Evolutionary conservation across 164 flowering plant genomes (phyloP).

Genomic region (Dillenia suffruticosa): DNA sequence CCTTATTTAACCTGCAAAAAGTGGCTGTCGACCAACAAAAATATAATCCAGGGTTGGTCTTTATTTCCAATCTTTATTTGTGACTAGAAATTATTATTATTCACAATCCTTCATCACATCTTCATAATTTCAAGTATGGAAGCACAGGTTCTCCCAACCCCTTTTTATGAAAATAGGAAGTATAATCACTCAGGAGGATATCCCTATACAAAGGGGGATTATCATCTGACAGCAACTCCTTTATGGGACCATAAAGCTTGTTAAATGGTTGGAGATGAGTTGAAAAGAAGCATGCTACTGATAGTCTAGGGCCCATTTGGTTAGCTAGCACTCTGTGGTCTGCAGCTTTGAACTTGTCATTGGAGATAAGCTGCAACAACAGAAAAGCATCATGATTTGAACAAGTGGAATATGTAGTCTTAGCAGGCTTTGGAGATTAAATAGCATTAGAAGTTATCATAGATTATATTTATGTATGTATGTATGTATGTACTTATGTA

Average conservation of each 20-base stretch:
- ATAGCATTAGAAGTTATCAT: too few relatives aligned
- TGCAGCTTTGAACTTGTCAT: slow-evolving; percentile 1
- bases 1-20: too few relatives aligned
- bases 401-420: too few relatives aligned
- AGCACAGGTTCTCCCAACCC: background rate
- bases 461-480: too few relatives aligned
- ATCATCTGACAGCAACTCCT: slow-evolving; percentile 7
- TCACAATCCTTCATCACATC: too few relatives aligned
- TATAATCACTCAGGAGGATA: background rate
- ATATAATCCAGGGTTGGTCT: too few relatives aligned
- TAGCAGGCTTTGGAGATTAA: too few relatives aligned
- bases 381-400: background rate
- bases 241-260: slow-evolving; percentile 7
- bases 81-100: too few relatives aligned
- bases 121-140: too few relatives aligned
- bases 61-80: too few relatives aligned
- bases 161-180: background rate
- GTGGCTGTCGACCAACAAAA: too few relatives aligned
- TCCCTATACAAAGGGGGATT: slow-evolving; percentile 4
- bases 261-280: background rate
- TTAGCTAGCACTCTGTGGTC: slow-evolving; percentile 8
- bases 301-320: slow-evolving; percentile 10
- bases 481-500: too few relatives aligned
- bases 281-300: slow-evolving; percentile 6
- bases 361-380: slow-evolving; percentile 3